Conservation (phyloP, 495 filamentous ascomycete genomes). For the Umbilicaria muhlenbergii region DNA sequence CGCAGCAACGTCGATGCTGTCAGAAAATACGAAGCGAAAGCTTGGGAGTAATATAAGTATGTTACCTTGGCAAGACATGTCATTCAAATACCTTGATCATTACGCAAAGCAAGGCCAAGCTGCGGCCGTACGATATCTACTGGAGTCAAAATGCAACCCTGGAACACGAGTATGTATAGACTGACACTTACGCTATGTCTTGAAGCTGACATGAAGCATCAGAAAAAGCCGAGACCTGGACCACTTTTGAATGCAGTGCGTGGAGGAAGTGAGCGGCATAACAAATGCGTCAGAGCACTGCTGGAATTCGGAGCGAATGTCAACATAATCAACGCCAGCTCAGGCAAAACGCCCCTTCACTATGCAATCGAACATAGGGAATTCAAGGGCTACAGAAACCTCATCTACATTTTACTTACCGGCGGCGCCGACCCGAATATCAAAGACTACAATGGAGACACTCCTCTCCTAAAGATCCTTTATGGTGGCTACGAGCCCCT, state of each 20-base stretch:
- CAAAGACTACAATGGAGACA: conserved; percentile 30
- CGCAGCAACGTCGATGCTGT: too few species aligned
- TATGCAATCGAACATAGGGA: conserved; percentile 29
- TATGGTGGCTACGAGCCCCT: conserved; percentile 1
- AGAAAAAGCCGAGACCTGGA: neutral
- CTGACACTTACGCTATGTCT: too few species aligned
- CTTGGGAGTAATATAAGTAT: too few species aligned
- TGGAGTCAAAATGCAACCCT: conserved; percentile 6
- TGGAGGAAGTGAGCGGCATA: conserved; percentile 3
- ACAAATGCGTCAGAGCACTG: conserved; percentile 13
- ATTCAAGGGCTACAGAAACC: conserved; percentile 15
- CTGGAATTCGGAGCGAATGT: conserved; percentile 35
- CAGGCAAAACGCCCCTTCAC: conserved; percentile 31
- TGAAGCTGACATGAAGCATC: neutral
- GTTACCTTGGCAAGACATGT: neutral
- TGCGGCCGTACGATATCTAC: conserved; percentile 1
- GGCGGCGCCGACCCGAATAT: conserved; percentile 33
- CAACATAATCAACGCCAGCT: conserved; percentile 15
- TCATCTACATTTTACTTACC: conserved; percentile 31
- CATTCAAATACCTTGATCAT: neutral
- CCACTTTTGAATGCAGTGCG: conserved; percentile 3
- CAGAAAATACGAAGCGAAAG: too few species aligned
- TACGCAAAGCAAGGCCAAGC: neutral
- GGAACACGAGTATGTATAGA: conserved; percentile 1
- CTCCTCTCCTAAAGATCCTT: conserved; percentile 8